Base-by-base conservation (phyloP, 345 rosid species). In the Trapa bicornis region DNA sequence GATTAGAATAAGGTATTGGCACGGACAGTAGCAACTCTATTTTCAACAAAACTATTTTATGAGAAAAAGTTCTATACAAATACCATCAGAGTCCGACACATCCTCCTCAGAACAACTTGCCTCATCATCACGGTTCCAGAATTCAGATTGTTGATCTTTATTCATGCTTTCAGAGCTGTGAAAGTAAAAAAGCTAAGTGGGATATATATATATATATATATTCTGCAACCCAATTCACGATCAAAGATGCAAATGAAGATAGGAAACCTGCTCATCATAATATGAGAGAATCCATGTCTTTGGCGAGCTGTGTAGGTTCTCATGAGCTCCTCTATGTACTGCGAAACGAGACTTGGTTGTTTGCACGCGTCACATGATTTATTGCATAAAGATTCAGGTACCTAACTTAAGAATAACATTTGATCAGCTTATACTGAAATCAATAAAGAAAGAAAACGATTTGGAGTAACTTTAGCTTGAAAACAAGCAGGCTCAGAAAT, bases 71-170 rank as follows among this genome's bases (percentile, higher is more conserved):
- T 41, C 41, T n/a, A 41, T 16, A 15, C 15, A 11, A n/a, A 65
- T 68, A 86, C 96, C 95, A 71, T 94, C 96, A 47, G 84, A 81
- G 80, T 89, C 96, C 61, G 96, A 91, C 65, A 94, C 91, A 72
- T 91, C 96, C 74, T 93, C 98, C 73, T 91, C 95, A 3, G 96
- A 89, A 75, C 72, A 71, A 67, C 84, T 89, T 9, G 75, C 91
- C 82, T 85, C 97, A 69, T 87, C 92, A 33, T 81, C 84, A 70
- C 81, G 91, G 68, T 89, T 87, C 99, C 99, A 94, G 77, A 90
- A 93, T 76, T 94, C 99, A 22, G 99, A 94, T 73, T 66, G 67
- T 35, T 75, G 79, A 47, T 81, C 87, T 56, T 76, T 80, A 48
- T 75, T 69, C 77, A 35, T 74, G 67, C 76, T 83, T 32, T 71